Evolutionary conservation across 345 rosid genomes (phyloP).

Genomic region (Corchorus olitorius): DNA sequence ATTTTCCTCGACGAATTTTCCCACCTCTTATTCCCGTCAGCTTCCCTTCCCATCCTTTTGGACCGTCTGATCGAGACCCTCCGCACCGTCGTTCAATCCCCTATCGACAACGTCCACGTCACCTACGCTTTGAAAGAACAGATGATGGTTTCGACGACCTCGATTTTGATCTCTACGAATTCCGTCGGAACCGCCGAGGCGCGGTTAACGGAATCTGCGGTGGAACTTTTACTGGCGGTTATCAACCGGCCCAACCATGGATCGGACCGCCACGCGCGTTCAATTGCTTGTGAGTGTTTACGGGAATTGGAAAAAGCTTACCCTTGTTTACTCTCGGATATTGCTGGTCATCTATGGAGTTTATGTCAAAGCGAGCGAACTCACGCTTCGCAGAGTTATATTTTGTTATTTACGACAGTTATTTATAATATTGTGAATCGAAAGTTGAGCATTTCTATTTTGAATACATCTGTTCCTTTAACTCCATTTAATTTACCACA

Average conservation of each 20-base stretch:
- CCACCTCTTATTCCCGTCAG: constrained; percentile 30
- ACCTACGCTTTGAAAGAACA: constrained; percentile 77
- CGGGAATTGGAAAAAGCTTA: constrained; percentile 75
- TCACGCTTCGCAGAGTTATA: constrained; percentile 82
- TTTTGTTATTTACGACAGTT: constrained; percentile 67
- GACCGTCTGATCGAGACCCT: constrained; percentile 71
- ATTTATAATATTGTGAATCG: constrained; percentile 56
- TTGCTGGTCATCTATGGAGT: constrained; percentile 84
- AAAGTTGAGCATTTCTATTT: constrained; percentile 62
- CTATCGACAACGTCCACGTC: constrained; percentile 49
- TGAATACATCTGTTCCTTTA: constrained; percentile 72
- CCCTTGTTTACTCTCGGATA: constrained; percentile 77
- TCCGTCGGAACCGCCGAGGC: constrained; percentile 36
- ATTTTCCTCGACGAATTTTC: constrained; percentile 81
- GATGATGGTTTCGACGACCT: constrained; percentile 73
- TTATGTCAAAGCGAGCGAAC: constrained; percentile 90
- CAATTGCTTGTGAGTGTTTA: constrained; percentile 82
- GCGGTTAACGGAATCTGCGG: constrained; percentile 50
- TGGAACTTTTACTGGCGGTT: constrained; percentile 68
- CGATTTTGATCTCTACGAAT: constrained; percentile 64
- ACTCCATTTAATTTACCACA: constrained; percentile 80
- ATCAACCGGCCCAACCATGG: constrained; percentile 91
- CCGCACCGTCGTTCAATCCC: constrained; percentile 67
- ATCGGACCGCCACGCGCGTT: constrained; percentile 78
- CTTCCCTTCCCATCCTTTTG: constrained; percentile 31